Evolutionary conservation across 768 basidiomycete species (phyloP), one percentile per base, ranked within the genome.

Genomic region (Boletus subcaerulescens): DNA sequence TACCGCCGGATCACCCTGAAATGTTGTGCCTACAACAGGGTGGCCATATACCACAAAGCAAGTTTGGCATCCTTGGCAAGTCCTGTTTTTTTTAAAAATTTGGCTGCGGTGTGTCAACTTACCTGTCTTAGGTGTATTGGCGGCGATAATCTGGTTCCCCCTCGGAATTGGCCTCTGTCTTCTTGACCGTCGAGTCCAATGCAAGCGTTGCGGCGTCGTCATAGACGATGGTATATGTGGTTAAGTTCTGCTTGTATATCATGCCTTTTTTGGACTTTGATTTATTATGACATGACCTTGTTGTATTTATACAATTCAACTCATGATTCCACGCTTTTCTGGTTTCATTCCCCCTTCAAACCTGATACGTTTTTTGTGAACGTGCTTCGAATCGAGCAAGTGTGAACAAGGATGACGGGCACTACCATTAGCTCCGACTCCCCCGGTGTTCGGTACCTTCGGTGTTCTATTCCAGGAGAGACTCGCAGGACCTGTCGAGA

Each of bases 91-190:
- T 26, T 38, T n/a, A n/a, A n/a, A 18, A 35, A 35, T 35, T 35
- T 35, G 33, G 2, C 45, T 48, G 29, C n/a, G 6, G 17, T 40
- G 12, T 39, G 5, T 32, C 17, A 20, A 50, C 46, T 48, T 41
- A 55, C 26, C 20, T 9, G 24, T 38, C 47, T 33, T 57, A 91
- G 90, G 91, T 51, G 70, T 93, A 32, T 71, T 93, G n/a, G 87
- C 87, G 9, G 91, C 91, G 5, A 73, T 93, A 24, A 74, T 93
- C 55, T 93, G 89, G 91, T 93, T 93, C 74, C 91, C 91, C 4
- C 70, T 92, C 0, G 91, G 91, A 5, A 78, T 93, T 38, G 89
- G 84, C 3, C 73, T 87, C 6, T 93, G 91, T 63, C 70, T 93
- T 10, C 75, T 93, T 24, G 91, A 93, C 67, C 79, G 86, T 42